These are phyloP conservation scores for Eugenia klotzschiana DNA, from an alignment of 441 rosid species.

Conservation along the genomic window DNA sequence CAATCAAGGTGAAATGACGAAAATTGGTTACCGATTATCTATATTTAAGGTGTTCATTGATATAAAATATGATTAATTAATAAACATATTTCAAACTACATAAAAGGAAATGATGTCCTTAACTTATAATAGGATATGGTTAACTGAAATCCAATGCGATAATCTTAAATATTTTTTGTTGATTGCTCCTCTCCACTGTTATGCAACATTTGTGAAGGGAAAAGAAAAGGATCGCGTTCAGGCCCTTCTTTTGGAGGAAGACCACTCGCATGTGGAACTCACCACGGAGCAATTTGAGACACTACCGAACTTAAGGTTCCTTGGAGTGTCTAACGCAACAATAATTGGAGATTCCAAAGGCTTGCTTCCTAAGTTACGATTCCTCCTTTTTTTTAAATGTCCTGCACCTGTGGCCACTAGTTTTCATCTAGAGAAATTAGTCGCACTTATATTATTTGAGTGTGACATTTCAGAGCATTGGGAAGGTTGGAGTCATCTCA, in stretches of 20 bases:
- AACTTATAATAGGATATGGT: too few species aligned
- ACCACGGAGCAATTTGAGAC: background rate
- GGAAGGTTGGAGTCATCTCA: background rate
- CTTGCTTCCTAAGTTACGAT: background rate
- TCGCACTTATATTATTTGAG: rapidly evolving
- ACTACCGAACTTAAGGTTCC: background rate
- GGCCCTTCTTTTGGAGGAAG: rapidly evolving
- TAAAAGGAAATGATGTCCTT: too few species aligned
- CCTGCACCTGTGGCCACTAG: rapidly evolving
- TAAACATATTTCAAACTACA: too few species aligned
- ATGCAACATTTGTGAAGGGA: background rate
- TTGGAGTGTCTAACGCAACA: rapidly evolving
- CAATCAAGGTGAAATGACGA: too few species aligned
- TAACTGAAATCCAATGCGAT: too few species aligned
- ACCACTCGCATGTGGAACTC: rapidly evolving
- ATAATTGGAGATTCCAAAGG: background rate
- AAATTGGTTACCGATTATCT: too few species aligned
- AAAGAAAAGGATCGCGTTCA: background rate
- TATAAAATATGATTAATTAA: too few species aligned
- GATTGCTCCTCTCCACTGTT: too few species aligned
- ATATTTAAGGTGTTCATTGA: too few species aligned
- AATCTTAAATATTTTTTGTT: background rate
- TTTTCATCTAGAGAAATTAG: background rate
- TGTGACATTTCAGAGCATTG: background rate
- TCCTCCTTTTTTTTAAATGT: rapidly evolving